phyloP scores from a whole-genome alignment of 1,284 basidiomycete genomes.

The Ustilago vetiveriae region DNA sequence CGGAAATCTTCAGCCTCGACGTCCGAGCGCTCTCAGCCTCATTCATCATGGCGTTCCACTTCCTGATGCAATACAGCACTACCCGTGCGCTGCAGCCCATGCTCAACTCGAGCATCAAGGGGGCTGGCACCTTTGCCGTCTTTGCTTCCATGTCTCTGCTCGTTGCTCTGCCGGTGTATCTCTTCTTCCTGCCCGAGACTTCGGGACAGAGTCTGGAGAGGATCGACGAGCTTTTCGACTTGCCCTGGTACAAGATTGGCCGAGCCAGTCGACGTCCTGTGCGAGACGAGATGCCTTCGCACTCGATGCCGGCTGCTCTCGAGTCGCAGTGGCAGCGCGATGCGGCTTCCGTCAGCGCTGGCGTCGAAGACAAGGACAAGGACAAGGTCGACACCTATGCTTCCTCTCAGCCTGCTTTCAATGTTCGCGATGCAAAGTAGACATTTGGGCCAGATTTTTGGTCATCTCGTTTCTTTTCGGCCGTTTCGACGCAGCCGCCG shows the following conservation, averaged over 20 bases:
- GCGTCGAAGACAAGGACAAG: constrained; percentile 37
- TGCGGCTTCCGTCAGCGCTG: neutral
- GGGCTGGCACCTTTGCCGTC: constrained; percentile 40
- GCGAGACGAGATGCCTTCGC: constrained; percentile 37
- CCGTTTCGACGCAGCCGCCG: no score
- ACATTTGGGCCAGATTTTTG: no score
- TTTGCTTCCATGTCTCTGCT: constrained; percentile 36
- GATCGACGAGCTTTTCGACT: constrained; percentile 48
- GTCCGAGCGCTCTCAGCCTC: constrained; percentile 43
- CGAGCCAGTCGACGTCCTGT: constrained; percentile 34
- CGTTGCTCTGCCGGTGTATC: constrained; percentile 36
- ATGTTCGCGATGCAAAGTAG: constrained; percentile 37
- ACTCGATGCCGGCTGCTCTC: constrained; percentile 49
- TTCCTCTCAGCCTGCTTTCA: constrained; percentile 10
- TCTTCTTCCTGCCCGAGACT: constrained; percentile 47
- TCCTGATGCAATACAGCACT: constrained; percentile 41
- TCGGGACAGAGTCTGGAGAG: constrained; percentile 47
- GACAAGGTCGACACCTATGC: constrained; percentile 19
- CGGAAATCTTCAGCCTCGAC: constrained; percentile 44
- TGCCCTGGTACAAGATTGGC: constrained; percentile 51
- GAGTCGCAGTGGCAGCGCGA: constrained; percentile 27
- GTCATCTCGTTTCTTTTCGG: no score
- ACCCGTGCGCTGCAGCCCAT: constrained; percentile 41
- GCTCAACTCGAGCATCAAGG: constrained; percentile 46
- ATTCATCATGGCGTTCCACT: constrained; percentile 48